A percentile compares a stretch with the other conserved stretches of the same genome.
phyloP scores from a whole-genome alignment of 306 rosid genomes.

The Bauhinia variegata region DNA sequence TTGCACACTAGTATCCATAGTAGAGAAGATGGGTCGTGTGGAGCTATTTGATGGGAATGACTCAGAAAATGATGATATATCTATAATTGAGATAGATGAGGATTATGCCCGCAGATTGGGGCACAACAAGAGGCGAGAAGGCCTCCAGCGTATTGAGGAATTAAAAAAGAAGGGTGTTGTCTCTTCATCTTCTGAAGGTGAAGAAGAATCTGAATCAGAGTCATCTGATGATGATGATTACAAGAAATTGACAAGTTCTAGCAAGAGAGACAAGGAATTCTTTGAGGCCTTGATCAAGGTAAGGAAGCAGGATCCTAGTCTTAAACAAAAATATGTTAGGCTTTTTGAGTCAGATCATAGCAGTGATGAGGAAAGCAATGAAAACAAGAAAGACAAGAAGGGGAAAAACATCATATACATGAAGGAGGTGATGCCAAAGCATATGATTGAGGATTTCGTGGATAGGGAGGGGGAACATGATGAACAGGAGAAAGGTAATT shows the following conservation, averaged over 20 bases:
- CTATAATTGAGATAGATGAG: slow-evolving; percentile 61
- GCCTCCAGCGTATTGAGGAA: slow-evolving; percentile 76
- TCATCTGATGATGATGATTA: slow-evolving; percentile 41
- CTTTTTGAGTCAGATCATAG: slow-evolving; percentile 60
- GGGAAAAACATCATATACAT: too few species aligned
- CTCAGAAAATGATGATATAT: slow-evolving; percentile 52
- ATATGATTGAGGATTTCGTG: too few species aligned
- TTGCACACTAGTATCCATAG: not conserved
- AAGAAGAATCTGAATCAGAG: slow-evolving; percentile 49
- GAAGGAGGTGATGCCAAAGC: too few species aligned
- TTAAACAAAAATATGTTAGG: slow-evolving; percentile 58
- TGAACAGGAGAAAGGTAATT: slow-evolving; percentile 14
- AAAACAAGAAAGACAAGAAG: not conserved
- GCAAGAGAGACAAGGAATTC: slow-evolving; percentile 49
- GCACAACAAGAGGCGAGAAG: slow-evolving; percentile 90
- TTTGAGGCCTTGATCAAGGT: slow-evolving; percentile 73
- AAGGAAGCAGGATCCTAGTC: slow-evolving; percentile 66
- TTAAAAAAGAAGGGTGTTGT: slow-evolving; percentile 73
- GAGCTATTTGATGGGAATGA: slow-evolving; percentile 68
- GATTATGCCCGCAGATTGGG: slow-evolving; percentile 52
- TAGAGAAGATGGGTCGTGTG: slow-evolving; percentile 37
- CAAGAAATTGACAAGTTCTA: slow-evolving; percentile 13
- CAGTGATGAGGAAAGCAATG: slow-evolving; percentile 35
- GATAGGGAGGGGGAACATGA: too few species aligned
- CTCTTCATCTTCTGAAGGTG: slow-evolving; percentile 44